Evolutionary conservation across 2,329 filamentous ascomycete species (phyloP).

Genomic region (Fusarium sambucinum): DNA sequence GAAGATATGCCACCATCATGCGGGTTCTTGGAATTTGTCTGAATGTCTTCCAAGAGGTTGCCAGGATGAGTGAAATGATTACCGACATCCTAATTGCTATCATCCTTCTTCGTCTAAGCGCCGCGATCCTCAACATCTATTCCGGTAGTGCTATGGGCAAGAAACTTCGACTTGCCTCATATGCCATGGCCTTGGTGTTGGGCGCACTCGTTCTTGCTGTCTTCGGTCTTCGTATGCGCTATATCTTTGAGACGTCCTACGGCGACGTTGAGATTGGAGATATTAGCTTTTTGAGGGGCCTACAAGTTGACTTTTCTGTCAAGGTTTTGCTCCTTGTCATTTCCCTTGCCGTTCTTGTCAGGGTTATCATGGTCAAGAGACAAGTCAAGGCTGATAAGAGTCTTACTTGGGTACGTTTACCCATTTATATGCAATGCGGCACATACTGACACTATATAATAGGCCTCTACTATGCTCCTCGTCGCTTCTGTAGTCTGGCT

Average conservation of each 20-base stretch:
- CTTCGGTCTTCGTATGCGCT: constrained; percentile 32
- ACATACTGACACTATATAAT: not conserved
- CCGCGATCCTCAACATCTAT: constrained; percentile 38
- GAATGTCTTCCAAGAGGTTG: not conserved
- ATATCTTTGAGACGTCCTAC: no score
- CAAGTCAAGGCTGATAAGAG: constrained; percentile 26
- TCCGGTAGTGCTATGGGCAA: constrained; percentile 29
- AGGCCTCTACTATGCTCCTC: constrained; percentile 46
- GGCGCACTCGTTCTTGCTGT: constrained; percentile 23
- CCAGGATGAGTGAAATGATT: constrained; percentile 1
- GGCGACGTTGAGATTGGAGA: no score
- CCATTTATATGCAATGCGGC: not conserved
- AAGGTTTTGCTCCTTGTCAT: no score
- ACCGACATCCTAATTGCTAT: constrained; percentile 43
- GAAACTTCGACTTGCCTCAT: constrained; percentile 27
- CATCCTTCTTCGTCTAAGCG: constrained; percentile 41
- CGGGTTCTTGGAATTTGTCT: constrained; percentile 7
- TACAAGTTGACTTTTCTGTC: no score
- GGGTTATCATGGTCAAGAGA: constrained; percentile 41
- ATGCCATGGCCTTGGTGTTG: constrained; percentile 34
- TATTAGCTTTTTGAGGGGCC: no score
- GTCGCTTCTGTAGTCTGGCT: constrained; percentile 45
- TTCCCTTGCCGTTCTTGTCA: constrained; percentile 22
- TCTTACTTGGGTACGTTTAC: constrained; percentile 5
- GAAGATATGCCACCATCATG: no score